phyloP scores from a whole-genome alignment of 2,329 filamentous ascomycete genomes.

The Fusarium anthophilum region DNA sequence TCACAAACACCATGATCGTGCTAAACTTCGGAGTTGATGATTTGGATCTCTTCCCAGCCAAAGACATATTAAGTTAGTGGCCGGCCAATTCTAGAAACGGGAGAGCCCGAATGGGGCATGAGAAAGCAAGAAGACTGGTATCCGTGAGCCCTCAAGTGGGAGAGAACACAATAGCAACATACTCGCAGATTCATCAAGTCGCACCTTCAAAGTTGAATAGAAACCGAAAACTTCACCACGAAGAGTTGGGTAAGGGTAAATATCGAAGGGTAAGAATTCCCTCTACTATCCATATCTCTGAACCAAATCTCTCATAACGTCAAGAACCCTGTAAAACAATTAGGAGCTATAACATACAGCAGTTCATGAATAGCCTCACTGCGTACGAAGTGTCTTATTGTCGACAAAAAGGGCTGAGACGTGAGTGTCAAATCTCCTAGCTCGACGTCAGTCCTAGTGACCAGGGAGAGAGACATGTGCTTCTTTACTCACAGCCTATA shows the following conservation, averaged over 20 bases:
- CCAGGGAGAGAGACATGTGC: fast-evolving
- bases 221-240: not conserved
- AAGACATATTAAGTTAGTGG: not conserved
- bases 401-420: not conserved
- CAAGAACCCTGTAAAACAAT: not conserved
- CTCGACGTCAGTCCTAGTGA: not conserved
- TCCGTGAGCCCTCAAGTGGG: not conserved
- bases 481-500: not conserved
- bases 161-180: not conserved
- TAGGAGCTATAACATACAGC: not conserved
- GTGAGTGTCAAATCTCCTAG: not conserved
- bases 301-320: not conserved
- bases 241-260: not conserved
- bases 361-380: not conserved
- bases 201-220: not conserved
- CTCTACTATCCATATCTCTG: not conserved
- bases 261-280: not conserved
- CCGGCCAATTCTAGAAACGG: not conserved
- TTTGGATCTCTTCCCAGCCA: not conserved
- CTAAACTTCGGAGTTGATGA: not conserved
- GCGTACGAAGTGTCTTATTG: not conserved
- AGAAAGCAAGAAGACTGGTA: not conserved
- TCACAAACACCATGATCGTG: not conserved
- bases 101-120: not conserved
- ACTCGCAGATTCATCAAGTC: not conserved